Conservation (phyloP, 2,329 filamentous ascomycete genomes). For the Apiospora kogelbergensis region DNA sequence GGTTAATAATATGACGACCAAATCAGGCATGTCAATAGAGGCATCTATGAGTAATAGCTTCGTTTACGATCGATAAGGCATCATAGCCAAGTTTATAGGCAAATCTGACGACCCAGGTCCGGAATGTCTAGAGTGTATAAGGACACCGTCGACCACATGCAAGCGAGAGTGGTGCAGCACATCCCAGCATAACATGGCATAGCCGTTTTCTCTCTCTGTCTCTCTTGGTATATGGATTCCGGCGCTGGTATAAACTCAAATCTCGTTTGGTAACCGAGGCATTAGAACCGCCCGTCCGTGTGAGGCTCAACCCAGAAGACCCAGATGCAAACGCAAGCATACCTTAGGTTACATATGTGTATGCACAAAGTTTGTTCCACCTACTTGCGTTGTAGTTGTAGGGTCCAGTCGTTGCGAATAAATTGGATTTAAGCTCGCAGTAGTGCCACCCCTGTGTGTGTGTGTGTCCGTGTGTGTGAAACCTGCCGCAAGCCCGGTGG, state of each 20-base stretch:
- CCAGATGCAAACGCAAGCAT: too few species aligned
- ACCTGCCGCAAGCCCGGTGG: conserved; percentile 1
- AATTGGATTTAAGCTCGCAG: conserved; percentile 4
- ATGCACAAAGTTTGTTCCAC: not conserved
- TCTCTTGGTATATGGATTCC: not conserved
- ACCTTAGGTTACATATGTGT: too few species aligned
- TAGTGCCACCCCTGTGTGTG: not conserved
- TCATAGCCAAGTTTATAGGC: not conserved
- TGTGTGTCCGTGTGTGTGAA: not conserved
- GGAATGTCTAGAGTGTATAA: not conserved
- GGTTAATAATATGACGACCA: not conserved
- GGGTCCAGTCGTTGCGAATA: not conserved
- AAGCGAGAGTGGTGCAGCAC: not conserved
- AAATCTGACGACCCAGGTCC: not conserved
- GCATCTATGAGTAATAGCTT: not conserved
- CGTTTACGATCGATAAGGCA: not conserved
- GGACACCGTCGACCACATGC: not conserved
- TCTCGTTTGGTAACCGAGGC: not conserved
- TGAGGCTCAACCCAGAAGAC: not conserved
- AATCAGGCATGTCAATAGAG: not conserved
- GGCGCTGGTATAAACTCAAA: not conserved
- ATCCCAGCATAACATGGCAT: not conserved
- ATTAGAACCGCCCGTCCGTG: not conserved
- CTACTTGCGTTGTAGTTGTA: not conserved
- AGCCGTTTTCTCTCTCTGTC: not conserved